Evolutionary conservation across 139 green algal species (phyloP).

Genomic region (Haematococcus lacustris): DNA sequence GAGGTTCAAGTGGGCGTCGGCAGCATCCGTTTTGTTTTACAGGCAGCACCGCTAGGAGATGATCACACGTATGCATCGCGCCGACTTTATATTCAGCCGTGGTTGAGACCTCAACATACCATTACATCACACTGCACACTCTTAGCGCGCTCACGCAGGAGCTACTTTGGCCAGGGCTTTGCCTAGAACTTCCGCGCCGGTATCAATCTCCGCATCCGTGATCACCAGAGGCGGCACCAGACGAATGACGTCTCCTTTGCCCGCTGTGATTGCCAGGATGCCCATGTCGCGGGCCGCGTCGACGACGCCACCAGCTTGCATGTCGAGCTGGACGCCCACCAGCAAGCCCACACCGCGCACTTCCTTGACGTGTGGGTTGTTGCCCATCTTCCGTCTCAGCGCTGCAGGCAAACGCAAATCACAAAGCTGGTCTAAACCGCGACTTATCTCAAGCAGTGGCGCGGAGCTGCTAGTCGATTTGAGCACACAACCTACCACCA

Average conservation of each 20-base stretch:
- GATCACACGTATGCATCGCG: no score
- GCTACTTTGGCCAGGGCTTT: constrained; percentile 3
- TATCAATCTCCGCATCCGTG: constrained; percentile 81
- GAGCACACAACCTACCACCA: no score
- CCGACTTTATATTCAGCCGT: no score
- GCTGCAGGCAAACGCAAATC: constrained; percentile 1
- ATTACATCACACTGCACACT: no score
- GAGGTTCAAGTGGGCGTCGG: no score
- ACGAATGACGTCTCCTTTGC: constrained; percentile 76
- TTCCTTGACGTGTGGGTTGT: constrained; percentile 80
- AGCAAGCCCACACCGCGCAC: constrained; percentile 87
- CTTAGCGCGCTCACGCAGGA: no score
- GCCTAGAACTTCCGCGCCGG: constrained; percentile 12
- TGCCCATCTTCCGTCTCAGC: constrained; percentile 24
- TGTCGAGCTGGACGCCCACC: constrained; percentile 87
- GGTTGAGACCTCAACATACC: no score
- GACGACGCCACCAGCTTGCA: constrained; percentile 66
- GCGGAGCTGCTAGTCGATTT: no score
- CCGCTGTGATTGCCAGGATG: constrained; percentile 91
- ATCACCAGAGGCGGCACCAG: constrained; percentile 91
- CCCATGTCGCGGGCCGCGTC: constrained; percentile 61
- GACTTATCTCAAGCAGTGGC: no score
- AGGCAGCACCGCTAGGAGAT: no score
- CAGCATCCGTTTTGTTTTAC: no score
- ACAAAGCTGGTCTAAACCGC: no score